These are phyloP conservation scores for Pseudogymnoascus sp. DNA, from an alignment of 2,329 filamentous ascomycete genomes.

Conservation along the genomic window DNA sequence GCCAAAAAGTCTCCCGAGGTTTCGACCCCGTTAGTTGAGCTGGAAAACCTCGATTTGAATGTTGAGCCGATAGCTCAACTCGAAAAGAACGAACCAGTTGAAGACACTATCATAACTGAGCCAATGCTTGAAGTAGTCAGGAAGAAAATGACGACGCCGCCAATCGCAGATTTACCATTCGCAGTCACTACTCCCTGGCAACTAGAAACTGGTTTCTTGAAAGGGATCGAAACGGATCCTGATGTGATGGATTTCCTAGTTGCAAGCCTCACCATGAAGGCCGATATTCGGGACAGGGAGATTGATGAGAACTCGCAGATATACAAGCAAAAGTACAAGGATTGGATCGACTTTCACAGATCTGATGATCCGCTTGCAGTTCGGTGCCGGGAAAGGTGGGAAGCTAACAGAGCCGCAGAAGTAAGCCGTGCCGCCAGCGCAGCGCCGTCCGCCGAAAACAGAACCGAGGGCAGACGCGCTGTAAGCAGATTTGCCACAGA, in stretches of 20 bases:
- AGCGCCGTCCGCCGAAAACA: slow-evolving; percentile 17
- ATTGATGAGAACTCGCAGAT: slow-evolving; percentile 21
- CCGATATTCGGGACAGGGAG: slow-evolving; percentile 17
- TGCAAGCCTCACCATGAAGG: background rate
- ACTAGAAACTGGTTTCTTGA: slow-evolving; percentile 22
- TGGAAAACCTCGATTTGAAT: slow-evolving; percentile 1
- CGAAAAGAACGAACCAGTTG: background rate
- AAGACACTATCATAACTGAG: slow-evolving; percentile 5
- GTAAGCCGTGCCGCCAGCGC: slow-evolving; percentile 22
- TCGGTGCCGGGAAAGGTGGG: slow-evolving; percentile 25
- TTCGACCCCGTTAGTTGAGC: background rate
- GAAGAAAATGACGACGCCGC: slow-evolving; percentile 27
- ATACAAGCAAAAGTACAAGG: slow-evolving; percentile 21
- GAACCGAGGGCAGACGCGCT: slow-evolving; percentile 44
- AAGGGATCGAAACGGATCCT: slow-evolving; percentile 19
- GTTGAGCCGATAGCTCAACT: background rate
- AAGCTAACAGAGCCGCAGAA: slow-evolving; percentile 21
- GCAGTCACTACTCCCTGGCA: slow-evolving; percentile 20
- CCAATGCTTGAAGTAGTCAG: slow-evolving; percentile 20
- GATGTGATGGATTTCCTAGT: slow-evolving; percentile 13
- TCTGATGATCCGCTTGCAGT: slow-evolving; percentile 24
- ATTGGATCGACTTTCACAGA: slow-evolving; percentile 22
- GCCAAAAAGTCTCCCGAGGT: background rate
- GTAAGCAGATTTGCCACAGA: slow-evolving; percentile 58
- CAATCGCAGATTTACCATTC: slow-evolving; percentile 22